A percentile compares a stretch with the other conserved stretches of the same genome.
Evolutionary conservation across 2,329 filamentous ascomycete species (phyloP).

Genomic region (Arthroderma sp.): DNA sequence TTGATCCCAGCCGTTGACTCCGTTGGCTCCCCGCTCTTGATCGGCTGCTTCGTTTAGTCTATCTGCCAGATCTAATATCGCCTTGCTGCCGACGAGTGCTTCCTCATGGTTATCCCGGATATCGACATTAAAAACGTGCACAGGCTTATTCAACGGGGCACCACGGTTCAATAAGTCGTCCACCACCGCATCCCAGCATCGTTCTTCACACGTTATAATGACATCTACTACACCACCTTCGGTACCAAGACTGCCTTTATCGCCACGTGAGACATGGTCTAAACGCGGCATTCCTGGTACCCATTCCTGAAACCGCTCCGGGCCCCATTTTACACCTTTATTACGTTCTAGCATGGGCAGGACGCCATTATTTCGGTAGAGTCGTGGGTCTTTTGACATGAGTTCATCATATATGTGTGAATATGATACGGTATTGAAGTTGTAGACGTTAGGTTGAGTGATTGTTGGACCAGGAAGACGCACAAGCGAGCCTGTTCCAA

Average conservation of each 20-base stretch:
- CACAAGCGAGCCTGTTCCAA: constrained; percentile 89
- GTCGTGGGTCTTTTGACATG: constrained; percentile 64
- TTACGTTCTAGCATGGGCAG: constrained; percentile 94
- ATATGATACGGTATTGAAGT: constrained; percentile 95
- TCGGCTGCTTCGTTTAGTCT: constrained; percentile 66
- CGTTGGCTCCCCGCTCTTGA: constrained; percentile 59
- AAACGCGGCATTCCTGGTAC: constrained; percentile 70
- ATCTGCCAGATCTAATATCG: constrained; percentile 82
- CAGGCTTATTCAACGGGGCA: constrained; percentile 73
- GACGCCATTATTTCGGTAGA: constrained; percentile 86
- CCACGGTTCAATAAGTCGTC: constrained; percentile 84
- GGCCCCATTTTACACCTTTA: constrained; percentile 81
- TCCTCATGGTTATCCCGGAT: constrained; percentile 98
- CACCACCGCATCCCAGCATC: constrained; percentile 95
- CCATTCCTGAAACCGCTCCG: constrained; percentile 98
- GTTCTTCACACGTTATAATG: constrained; percentile 93
- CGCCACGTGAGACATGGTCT: constrained; percentile 52
- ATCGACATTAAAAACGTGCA: constrained; percentile 96
- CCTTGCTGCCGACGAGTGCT: constrained; percentile 75
- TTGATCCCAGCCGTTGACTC: constrained; percentile 53
- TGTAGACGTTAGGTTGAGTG: constrained; percentile 89
- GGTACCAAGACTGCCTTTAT: constrained; percentile 66
- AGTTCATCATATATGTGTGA: constrained; percentile 89
- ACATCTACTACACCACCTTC: constrained; percentile 86
- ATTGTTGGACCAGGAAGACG: constrained; percentile 84